Base-by-base conservation (phyloP, 768 basidiomycete species). In the Crepidotus variabilis region DNA sequence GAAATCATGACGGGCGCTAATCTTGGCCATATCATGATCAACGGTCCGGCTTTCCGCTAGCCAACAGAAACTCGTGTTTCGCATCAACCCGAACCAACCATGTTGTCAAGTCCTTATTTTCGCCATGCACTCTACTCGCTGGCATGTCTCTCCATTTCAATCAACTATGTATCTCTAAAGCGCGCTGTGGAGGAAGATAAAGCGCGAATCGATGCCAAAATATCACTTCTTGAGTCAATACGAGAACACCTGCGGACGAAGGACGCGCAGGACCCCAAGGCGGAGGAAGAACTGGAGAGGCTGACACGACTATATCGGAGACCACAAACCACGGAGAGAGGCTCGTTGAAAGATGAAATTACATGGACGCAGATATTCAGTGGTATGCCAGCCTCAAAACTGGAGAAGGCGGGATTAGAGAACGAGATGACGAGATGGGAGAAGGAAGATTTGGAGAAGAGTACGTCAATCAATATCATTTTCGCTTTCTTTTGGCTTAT, bases 81-180 rank as follows among this genome's bases (percentile, higher is more conserved):
- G n/a, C n/a, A n/a, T n/a, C n/a, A n/a, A n/a, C n/a, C n/a, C n/a
- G n/a, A n/a, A n/a, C n/a, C 36, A 33, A 50, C 50, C 48, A 67
- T 69, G 66, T 49, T 68, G 52, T 62, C 58, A 33, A 67, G 63
- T 51, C 61, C 67, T 6, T 88, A 88, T 71, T 65, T 86, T 56
- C 85, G 84, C 24, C 86, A 89, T 61, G 72, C 86, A 52, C 52
- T 88, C 59, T 89, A 82, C 67, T 81, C 86, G 32, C 71, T 85
- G 47, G 86, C 85, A 8, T 74, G 88, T 62, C 83, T 80, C 48
- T 87, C 87, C 21, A 67, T 88, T 57, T 82, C 86, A 24, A 83
- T 87, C 55, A 87, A 90, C 69, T 72, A 87, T 23, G 76, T 88
- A 36, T 76, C 71, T 64, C 77, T 81, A 52, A 77, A 83, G 57